Base-by-base conservation (phyloP, 371 early-diverging fungal genomes). In the Saksenaea vasiformis region DNA sequence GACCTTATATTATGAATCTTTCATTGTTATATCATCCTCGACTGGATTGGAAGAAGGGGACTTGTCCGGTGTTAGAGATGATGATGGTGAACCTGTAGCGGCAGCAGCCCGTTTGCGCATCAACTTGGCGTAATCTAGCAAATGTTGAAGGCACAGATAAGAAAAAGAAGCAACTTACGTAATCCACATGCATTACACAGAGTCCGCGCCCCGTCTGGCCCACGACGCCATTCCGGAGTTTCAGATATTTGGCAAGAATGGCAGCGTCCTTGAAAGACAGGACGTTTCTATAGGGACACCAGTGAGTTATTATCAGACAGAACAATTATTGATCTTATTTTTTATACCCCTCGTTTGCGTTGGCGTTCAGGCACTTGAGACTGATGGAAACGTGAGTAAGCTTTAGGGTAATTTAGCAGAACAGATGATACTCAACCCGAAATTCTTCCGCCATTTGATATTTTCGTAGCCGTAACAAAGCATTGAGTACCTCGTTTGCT, bases 201-300 rank as follows among this genome's bases (percentile, higher is more conserved):
- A 0, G 87, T 87, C 31, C 84, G 74, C 3, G 90, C 85, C 3
- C 90, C 90, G 66, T 85, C 78, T 8, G 88, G 90, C 11, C 90
- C 90, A 43, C 90, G 81, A 57, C 90, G 75, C 90, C 90, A 90
- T 71, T 85, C 87, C 13, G 90, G 87, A 11, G 90, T 90, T 43
- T 84, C 80, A 14, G 84, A 78, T 41, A 81, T 79, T 61, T 81
- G 76, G 67, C 90, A 90, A 28, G 84, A 79, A 44, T 85, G 82
- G 37, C 87, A 86, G 36, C 78, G 74, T 15, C 80, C 82, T 63
- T 79, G 84, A 27, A 80, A 78, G 9, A 73, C 72, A 1, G 76
- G 61, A 14, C 74, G 73, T 71, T 79, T 79, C 73, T 74, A 31
- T 31, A 31, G 31, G 7, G 31, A 7, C 31, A 31, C 57, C 28